phyloP scores from a whole-genome alignment of 2,329 filamentous ascomycete species.

The Monosporascus ibericus region DNA sequence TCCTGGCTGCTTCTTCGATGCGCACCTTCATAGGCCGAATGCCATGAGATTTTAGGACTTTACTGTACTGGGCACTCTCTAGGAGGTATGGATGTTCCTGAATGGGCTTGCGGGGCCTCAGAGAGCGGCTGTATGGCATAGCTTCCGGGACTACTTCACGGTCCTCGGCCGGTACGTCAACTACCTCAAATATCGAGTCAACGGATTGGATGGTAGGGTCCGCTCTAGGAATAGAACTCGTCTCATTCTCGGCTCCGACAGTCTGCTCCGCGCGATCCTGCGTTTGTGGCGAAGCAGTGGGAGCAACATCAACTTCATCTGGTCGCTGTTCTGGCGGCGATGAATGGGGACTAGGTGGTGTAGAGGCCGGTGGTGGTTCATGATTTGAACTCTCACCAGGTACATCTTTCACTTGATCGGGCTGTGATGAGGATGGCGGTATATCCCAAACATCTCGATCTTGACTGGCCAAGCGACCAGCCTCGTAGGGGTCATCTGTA shows the following conservation, averaged over 20 bases:
- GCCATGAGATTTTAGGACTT: slow-evolving; percentile 46
- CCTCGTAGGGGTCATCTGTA: slow-evolving; percentile 1
- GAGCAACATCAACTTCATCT: neutral
- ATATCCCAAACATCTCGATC: slow-evolving; percentile 23
- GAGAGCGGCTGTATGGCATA: slow-evolving; percentile 32
- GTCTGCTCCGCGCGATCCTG: neutral
- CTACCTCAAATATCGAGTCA: slow-evolving; percentile 7
- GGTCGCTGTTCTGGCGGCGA: neutral
- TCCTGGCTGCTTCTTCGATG: slow-evolving; percentile 23
- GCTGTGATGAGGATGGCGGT: slow-evolving; percentile 20
- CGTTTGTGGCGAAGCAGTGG: neutral
- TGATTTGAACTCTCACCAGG: slow-evolving; percentile 2
- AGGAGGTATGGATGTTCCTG: slow-evolving; percentile 55
- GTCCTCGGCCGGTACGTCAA: slow-evolving; percentile 5
- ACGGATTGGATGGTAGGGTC: slow-evolving; percentile 2
- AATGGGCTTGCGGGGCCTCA: slow-evolving; percentile 55
- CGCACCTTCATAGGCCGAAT: slow-evolving; percentile 45
- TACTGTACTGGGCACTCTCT: slow-evolving; percentile 50
- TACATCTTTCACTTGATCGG: slow-evolving; percentile 16
- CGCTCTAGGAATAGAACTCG: slow-evolving; percentile 2
- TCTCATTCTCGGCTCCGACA: slow-evolving; percentile 1
- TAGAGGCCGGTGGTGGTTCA: neutral
- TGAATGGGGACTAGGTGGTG: neutral
- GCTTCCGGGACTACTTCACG: slow-evolving; percentile 6
- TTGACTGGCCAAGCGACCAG: neutral